Evolutionary conservation across 768 basidiomycete species (phyloP), one percentile per base, ranked within the genome.

Genomic region (Rhodotorula graminis): DNA sequence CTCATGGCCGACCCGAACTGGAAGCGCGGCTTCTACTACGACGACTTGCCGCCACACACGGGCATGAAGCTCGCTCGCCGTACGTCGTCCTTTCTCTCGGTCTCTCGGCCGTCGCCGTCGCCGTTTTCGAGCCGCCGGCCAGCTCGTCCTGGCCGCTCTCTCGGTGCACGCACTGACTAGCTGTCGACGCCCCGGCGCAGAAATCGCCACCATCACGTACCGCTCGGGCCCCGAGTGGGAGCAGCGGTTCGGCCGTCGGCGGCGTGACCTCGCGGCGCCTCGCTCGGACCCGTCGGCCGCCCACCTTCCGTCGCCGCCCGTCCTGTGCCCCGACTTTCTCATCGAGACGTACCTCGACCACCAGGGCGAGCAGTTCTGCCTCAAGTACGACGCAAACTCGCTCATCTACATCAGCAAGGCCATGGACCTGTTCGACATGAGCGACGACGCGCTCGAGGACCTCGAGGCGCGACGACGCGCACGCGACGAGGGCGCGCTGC

Each of bases 141-240:
- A 9, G 37, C 37, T 37, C 37, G n/a, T n/a, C n/a, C n/a, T n/a
- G n/a, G n/a, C 9, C 37, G 37, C 37, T 37, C 37, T 37, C 37
- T 37, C 9, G 5, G 37, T 37, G 37, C 33, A n/a, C 14, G 65
- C 64, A 60, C 42, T 66, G 21, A 60, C 5, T 25, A 25, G 15
- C 47, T 31, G 31, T 12, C 18, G 5, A 2, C 18, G 44, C 31
- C 31, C 46, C 29, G 57, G 58, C 47, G 40, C 80, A 97, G 94
- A 99, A 83, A 98, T 99, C 75, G 96, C 96, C 19, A 99, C 96
- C 6, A 96, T 99, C 79, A 98, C 96, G 0, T 99, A 99, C 81
- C 89, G 96, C 50, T 98, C 96, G 21, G 96, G 96, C 2, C 96
- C 96, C 12, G 96, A 99, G 81, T 99, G 96, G 96, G 96, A 99